Evolutionary conservation across 176 grass and related monocot species (phyloP).

Genomic region (Aegilops speltoides): DNA sequence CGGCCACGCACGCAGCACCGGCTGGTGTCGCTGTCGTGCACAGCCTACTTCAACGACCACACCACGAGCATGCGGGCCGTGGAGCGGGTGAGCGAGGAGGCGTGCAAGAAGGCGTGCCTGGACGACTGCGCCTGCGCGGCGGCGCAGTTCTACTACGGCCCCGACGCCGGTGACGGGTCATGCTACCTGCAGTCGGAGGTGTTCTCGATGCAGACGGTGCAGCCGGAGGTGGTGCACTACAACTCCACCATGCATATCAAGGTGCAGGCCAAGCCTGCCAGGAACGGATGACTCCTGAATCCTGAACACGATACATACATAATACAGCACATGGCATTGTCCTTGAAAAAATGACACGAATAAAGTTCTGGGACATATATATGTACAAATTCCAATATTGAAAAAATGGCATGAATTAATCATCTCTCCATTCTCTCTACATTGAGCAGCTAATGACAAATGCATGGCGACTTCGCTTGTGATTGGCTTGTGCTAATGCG

Average conservation of each 20-base stretch:
- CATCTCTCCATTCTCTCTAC: too few species aligned
- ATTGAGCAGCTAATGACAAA: too few species aligned
- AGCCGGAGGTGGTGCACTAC: conserved; percentile 36
- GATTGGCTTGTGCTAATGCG: too few species aligned
- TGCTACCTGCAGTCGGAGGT: conserved; percentile 52
- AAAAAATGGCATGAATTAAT: too few species aligned
- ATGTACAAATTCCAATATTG: too few species aligned
- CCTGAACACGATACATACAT: not conserved
- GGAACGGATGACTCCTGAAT: not conserved
- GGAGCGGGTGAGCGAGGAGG: conserved; percentile 34
- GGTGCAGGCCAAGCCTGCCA: not conserved
- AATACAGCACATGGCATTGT: too few species aligned
- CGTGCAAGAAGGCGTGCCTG: conserved; percentile 45
- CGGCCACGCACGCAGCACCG: not conserved
- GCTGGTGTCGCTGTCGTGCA: conserved; percentile 22
- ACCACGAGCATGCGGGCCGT: conserved; percentile 23
- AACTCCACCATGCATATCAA: conserved; percentile 48
- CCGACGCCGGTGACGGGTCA: conserved; percentile 12
- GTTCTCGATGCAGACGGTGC: conserved; percentile 28
- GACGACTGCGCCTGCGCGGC: conserved; percentile 38
- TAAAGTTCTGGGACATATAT: too few species aligned
- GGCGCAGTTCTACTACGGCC: conserved; percentile 44
- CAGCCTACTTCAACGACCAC: conserved; percentile 42
- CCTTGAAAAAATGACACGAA: too few species aligned
- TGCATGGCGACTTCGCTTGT: too few species aligned